Base-by-base conservation (phyloP, 495 filamentous ascomycete genomes). In the Niebla homalea region DNA sequence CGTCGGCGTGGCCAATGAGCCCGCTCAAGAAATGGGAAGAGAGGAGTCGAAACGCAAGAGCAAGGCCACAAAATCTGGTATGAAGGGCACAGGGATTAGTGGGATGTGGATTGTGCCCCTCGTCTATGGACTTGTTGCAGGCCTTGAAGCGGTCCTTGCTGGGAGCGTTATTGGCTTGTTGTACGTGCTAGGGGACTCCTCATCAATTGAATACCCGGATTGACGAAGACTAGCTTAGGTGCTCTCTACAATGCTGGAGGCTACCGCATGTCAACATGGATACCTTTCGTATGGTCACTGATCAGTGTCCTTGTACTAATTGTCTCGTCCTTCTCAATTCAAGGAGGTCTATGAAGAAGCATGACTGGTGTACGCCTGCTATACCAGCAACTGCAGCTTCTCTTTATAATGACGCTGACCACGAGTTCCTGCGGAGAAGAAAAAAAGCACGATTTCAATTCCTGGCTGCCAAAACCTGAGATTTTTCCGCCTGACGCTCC, bases 221-320 rank as follows among this genome's bases (percentile, higher is more conserved):
- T 56, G 45, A 57, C 46, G 15, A n/a, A 18, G 8, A 26, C 41
- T 57, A 96, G 90, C 45, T 76, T 98, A 11, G 88, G 87, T 21
- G 85, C 84, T 5, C 79, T 92, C 40, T 98, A 97, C 60, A 78
- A 84, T 55, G 78, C 87, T 15, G 92, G 89, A 26, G 85, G 81
- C 64, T 95, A 94, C 60, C 68, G 78, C 54, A 94, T 97, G 90
- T 93, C 88, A 46, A 96, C 92, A 2, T 98, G 93, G 92, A 83
- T 95, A 37, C 92, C 92, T 14, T 87, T 94, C 59, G 74, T 93
- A 45, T 98, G 92, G 92, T 84, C 81, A n/a, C 72, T 85, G 56
- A 83, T 95, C 62, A 95, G 89, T 59, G 79, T 93, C 2, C 63
- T 96, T 48, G 77, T 95, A n/a, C 64, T 98, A 38, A 84, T 96